These are phyloP conservation scores for Pseudogymnoascus verrucosus DNA, from an alignment of 2,329 filamentous ascomycete genomes.

Conservation along the genomic window DNA sequence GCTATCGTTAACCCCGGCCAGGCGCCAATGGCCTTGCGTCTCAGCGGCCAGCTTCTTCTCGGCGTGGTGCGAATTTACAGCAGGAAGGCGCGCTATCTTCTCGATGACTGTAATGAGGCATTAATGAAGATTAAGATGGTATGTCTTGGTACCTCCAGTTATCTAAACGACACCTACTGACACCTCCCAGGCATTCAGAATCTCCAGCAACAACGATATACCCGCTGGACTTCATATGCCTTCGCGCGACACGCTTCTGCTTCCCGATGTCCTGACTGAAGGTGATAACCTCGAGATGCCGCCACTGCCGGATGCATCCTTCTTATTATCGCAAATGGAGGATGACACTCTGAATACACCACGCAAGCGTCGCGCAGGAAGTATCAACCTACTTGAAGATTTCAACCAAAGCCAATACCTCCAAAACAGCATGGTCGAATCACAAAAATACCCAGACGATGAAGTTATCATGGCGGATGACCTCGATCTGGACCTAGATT, in stretches of 20 bases:
- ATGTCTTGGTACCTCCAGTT: constrained; percentile 40
- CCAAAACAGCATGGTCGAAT: constrained; percentile 51
- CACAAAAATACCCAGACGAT: constrained; percentile 43
- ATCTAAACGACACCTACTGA: constrained; percentile 26
- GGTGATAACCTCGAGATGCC: constrained; percentile 71
- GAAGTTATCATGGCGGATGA: constrained; percentile 53
- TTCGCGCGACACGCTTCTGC: constrained; percentile 76
- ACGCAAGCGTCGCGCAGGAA: constrained; percentile 50
- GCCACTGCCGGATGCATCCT: constrained; percentile 79
- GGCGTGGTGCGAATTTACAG: constrained; percentile 98
- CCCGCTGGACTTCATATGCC: constrained; percentile 73
- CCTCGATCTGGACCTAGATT: constrained; percentile 65
- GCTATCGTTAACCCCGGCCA: constrained; percentile 90
- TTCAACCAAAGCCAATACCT: constrained; percentile 74
- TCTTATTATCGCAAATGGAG: constrained; percentile 70
- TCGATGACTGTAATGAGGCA: constrained; percentile 96
- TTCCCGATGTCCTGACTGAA: constrained; percentile 88
- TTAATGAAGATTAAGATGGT: constrained; percentile 99
- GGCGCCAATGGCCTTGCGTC: constrained; percentile 86
- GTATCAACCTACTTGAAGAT: constrained; percentile 62
- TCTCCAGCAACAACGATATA: constrained; percentile 89
- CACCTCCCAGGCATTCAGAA: constrained; percentile 71
- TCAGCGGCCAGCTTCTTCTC: constrained; percentile 88
- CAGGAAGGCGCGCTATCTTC: constrained; percentile 87
- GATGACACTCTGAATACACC: constrained; percentile 45